phyloP scores from a whole-genome alignment of 768 basidiomycete species.

The Sporobolomyces roseus region DNA sequence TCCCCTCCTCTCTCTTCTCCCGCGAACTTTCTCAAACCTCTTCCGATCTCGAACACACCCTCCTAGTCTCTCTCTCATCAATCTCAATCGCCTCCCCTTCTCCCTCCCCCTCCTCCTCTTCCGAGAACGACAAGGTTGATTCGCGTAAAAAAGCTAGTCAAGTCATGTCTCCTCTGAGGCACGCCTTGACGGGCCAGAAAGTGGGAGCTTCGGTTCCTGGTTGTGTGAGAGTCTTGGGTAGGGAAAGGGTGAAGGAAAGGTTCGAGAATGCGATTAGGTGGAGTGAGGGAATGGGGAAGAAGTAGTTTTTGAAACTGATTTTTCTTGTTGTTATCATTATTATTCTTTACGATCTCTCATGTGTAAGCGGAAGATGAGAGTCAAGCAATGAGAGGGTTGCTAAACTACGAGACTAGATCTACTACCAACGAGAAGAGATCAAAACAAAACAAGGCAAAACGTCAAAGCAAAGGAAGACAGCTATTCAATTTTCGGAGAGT shows the following conservation, averaged over 20 bases:
- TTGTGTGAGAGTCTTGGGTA: neutral
- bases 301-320: neutral
- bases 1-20: constrained; percentile 5
- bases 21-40: no score
- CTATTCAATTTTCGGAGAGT: no score
- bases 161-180: constrained; percentile 69
- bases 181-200: constrained; percentile 78
- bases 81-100: constrained; percentile 2
- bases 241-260: neutral
- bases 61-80: constrained; percentile 3
- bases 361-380: no score
- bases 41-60: neutral
- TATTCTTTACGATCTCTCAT: no score
- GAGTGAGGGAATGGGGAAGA: neutral
- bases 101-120: no score
- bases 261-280: neutral
- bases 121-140: neutral
- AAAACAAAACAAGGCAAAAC: no score
- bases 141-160: constrained; percentile 40
- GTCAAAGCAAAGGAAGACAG: no score
- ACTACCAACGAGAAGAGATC: no score
- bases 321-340: no score
- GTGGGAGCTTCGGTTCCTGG: constrained; percentile 49
- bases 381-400: no score
- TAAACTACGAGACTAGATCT: no score